phyloP scores from a whole-genome alignment of 2,329 filamentous ascomycete species.

The Scedosporium apiospermum region DNA sequence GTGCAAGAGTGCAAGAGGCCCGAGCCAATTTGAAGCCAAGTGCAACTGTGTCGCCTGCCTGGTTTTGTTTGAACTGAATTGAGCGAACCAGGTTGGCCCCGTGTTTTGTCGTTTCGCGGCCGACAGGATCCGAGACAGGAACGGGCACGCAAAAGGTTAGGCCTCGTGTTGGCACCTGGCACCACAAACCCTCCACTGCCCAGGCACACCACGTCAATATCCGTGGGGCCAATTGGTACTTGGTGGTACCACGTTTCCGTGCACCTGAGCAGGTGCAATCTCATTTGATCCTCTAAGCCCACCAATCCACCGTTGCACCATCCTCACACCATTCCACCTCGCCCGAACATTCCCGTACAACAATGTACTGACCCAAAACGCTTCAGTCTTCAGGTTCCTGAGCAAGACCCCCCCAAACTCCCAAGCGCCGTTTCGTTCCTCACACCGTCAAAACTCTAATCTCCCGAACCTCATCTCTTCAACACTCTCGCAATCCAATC shows the following conservation, averaged over 20 bases:
- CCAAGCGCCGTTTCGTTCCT: not conserved
- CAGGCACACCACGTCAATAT: not conserved
- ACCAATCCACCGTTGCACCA: not conserved
- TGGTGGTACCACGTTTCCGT: not conserved
- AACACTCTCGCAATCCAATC: not conserved
- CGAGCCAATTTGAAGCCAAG: not conserved
- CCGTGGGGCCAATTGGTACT: not conserved
- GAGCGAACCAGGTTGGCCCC: not conserved
- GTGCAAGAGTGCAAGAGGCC: not conserved
- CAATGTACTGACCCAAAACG: not conserved
- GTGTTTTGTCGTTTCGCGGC: slow-evolving; percentile 4
- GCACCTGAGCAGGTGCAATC: not conserved
- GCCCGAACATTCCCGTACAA: not conserved
- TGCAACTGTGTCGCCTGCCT: not conserved
- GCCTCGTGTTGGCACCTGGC: not conserved
- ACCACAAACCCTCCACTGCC: not conserved
- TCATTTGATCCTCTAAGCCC: not conserved
- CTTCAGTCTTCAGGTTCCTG: not conserved
- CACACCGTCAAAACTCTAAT: slow-evolving; percentile 5
- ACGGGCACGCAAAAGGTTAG: not conserved
- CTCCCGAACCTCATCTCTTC: not conserved
- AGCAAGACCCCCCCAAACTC: not conserved
- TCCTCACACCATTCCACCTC: not conserved
- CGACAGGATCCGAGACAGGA: slow-evolving; percentile 5
- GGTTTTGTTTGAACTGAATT: not conserved